Conservation (phyloP, 495 filamentous ascomycete species). For the Bacidia rubella region DNA sequence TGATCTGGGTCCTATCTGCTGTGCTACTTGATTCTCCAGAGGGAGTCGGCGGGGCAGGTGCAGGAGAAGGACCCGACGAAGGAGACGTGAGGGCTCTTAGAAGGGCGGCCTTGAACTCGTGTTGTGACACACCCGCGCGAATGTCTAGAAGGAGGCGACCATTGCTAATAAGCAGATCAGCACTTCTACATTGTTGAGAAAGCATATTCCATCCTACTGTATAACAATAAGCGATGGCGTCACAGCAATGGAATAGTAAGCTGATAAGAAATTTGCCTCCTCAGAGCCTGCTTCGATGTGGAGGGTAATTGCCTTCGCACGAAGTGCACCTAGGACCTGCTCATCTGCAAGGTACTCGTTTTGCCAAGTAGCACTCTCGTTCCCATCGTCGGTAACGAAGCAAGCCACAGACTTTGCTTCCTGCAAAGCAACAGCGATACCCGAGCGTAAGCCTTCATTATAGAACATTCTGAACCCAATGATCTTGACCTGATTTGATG, state of each 20-base stretch:
- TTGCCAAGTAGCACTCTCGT: constrained; percentile 64
- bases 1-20: background rate
- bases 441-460: constrained; percentile 60
- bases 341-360: constrained; percentile 46
- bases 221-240: constrained; percentile 70
- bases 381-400: constrained; percentile 56
- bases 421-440: constrained; percentile 59
- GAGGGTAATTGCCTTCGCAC: constrained; percentile 48
- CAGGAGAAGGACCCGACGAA: background rate
- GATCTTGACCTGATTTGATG: too few relatives aligned
- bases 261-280: constrained; percentile 67
- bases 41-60: background rate
- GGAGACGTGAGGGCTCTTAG: constrained; percentile 7
- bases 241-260: constrained; percentile 61
- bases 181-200: too few relatives aligned
- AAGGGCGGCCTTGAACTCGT: constrained; percentile 17
- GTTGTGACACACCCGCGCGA: constrained; percentile 16
- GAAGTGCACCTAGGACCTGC: constrained; percentile 36
- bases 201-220: constrained; percentile 36
- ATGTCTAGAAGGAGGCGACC: constrained; percentile 21
- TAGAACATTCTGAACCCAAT: constrained; percentile 51
- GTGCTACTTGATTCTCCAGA: background rate
- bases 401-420: constrained; percentile 52
- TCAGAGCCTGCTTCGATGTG: constrained; percentile 54
- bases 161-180: constrained; percentile 20